These are phyloP conservation scores for Collybiopsis confluens DNA, from an alignment of 768 basidiomycete species.

Conservation along the genomic window DNA sequence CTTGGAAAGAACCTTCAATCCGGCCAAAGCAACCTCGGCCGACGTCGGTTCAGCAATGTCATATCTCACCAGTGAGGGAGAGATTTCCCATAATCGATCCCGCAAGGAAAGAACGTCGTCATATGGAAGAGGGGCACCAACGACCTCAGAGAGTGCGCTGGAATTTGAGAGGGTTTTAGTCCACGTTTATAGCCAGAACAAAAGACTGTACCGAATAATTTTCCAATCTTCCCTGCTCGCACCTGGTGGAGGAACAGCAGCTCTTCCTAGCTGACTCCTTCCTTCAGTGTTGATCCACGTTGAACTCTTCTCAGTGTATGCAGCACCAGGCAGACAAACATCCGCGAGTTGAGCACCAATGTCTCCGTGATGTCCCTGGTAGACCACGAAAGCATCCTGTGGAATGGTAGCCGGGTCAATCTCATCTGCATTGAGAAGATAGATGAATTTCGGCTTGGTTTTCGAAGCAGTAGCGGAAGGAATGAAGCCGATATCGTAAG, in stretches of 20 bases:
- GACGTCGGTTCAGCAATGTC: conserved; percentile 79
- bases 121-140: conserved; percentile 81
- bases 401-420: conserved; percentile 86
- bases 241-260: conserved; percentile 93
- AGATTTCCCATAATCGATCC: conserved; percentile 96
- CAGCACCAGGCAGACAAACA: conserved; percentile 86
- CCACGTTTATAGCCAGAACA: background rate
- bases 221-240: conserved; percentile 97
- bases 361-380: conserved; percentile 98
- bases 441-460: conserved; percentile 88
- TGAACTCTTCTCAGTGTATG: conserved; percentile 85
- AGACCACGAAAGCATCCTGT: conserved; percentile 91
- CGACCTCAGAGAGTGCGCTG: conserved; percentile 85
- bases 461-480: conserved; percentile 74
- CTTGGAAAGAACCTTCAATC: conserved; percentile 56
- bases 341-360: conserved; percentile 96
- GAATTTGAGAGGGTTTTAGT: conserved; percentile 1
- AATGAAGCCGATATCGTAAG: conserved; percentile 92
- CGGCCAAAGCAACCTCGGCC: conserved; percentile 62
- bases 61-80: conserved; percentile 84
- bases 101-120: conserved; percentile 80
- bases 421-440: conserved; percentile 95
- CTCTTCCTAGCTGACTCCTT: conserved; percentile 82
- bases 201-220: conserved; percentile 70
- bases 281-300: conserved; percentile 99